These are phyloP conservation scores for Gleditsia sinensis DNA, from an alignment of 306 rosid genomes.

Conservation along the genomic window DNA sequence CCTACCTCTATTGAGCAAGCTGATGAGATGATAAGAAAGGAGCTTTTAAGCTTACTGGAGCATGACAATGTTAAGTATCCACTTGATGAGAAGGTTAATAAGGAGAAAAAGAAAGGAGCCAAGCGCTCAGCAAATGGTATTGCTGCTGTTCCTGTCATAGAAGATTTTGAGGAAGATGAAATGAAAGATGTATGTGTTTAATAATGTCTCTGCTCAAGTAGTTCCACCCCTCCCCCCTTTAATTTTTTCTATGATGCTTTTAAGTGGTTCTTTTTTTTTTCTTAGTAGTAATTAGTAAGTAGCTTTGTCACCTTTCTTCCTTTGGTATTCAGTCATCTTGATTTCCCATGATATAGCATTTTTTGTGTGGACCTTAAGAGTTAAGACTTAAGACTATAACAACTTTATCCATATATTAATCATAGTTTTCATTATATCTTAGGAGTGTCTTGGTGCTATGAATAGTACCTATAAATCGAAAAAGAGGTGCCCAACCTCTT, in stretches of 20 bases:
- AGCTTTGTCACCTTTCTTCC: background rate
- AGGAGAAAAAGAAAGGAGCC: constrained; percentile 72
- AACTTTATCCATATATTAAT: too few relatives aligned
- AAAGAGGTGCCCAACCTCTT: too few relatives aligned
- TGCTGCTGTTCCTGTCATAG: constrained; percentile 60
- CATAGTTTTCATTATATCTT: background rate
- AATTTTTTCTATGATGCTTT: too few relatives aligned
- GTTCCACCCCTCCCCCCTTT: too few relatives aligned
- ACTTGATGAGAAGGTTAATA: constrained; percentile 60
- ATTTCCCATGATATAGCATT: too few relatives aligned
- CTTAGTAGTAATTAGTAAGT: background rate
- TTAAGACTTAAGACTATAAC: too few relatives aligned
- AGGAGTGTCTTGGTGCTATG: too few relatives aligned
- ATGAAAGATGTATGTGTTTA: constrained; percentile 60
- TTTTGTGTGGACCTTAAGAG: too few relatives aligned
- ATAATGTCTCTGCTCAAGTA: background rate
- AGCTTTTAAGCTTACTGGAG: constrained; percentile 73
- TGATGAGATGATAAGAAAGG: constrained; percentile 79
- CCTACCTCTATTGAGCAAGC: constrained; percentile 91
- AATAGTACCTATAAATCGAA: too few relatives aligned
- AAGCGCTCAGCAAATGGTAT: constrained; percentile 62
- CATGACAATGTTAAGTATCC: constrained; percentile 93
- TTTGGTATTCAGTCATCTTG: too few relatives aligned
- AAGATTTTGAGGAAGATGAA: constrained; percentile 80
- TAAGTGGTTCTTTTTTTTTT: too few relatives aligned